Conservation (phyloP, 176 grass and related monocot species). For the Dendrocalamus sinicus region DNA sequence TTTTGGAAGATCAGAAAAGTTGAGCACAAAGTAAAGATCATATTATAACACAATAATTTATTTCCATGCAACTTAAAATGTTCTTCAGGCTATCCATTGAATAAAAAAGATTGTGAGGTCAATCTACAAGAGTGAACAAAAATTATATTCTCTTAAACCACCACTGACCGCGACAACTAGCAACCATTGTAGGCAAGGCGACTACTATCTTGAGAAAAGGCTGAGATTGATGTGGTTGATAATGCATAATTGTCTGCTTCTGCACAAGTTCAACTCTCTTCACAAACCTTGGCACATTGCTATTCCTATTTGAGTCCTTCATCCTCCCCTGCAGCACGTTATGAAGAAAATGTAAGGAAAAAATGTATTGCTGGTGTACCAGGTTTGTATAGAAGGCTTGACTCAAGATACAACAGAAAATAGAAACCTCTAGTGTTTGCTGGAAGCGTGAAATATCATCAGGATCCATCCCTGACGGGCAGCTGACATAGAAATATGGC, state of each 20-base stretch:
- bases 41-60: conserved; percentile 23
- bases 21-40: not conserved
- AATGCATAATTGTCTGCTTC: conserved; percentile 99
- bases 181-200: conserved; percentile 92
- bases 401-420: conserved; percentile 13
- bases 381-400: not conserved
- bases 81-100: conserved; percentile 4
- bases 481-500: conserved; percentile 91
- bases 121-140: conserved; percentile 8
- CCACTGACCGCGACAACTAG: conserved; percentile 84
- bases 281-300: conserved; percentile 86
- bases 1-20: conserved; percentile 2
- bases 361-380: conserved; percentile 31
- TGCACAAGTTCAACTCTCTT: conserved; percentile 87
- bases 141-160: not conserved
- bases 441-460: conserved; percentile 92
- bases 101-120: not conserved
- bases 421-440: conserved; percentile 78
- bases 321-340: conserved; percentile 68
- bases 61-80: conserved; percentile 34
- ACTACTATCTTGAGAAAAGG: conserved; percentile 97
- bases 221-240: conserved; percentile 72
- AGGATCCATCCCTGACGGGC: conserved; percentile 79
- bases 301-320: conserved; percentile 96
- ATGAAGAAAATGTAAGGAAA: conserved; percentile 49